Conservation (phyloP, 2,329 filamentous ascomycete species). For the Colletotrichum siamense region DNA sequence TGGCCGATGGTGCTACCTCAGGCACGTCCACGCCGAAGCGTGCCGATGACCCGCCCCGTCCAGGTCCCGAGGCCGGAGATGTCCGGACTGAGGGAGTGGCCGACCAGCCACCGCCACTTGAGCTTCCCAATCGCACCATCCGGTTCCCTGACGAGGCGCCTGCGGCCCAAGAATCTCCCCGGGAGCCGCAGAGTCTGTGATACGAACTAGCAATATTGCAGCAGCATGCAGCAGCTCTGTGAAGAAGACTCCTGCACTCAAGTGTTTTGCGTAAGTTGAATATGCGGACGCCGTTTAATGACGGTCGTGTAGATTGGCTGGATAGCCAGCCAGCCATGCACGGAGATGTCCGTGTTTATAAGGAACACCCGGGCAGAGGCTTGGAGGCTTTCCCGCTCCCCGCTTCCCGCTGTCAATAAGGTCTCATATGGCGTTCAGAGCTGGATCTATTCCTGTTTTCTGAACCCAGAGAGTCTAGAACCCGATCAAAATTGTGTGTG, state of each 20-base stretch:
- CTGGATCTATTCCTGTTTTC: neutral
- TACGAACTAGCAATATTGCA: neutral
- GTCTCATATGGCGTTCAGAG: neutral
- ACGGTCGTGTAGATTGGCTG: neutral
- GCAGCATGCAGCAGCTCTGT: neutral
- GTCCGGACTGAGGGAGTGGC: neutral
- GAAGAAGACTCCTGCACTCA: neutral
- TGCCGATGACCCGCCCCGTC: neutral
- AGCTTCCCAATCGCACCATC: conserved; percentile 39
- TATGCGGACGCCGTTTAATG: neutral
- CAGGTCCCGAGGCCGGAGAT: neutral
- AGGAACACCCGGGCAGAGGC: neutral
- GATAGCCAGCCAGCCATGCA: neutral
- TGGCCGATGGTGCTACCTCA: neutral
- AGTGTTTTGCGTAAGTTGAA: neutral
- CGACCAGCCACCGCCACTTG: conserved; percentile 27
- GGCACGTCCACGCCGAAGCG: neutral
- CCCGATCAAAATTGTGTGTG: neutral
- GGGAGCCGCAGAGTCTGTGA: neutral
- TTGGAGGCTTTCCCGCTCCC: neutral
- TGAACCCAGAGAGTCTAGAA: neutral
- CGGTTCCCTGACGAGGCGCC: conserved; percentile 48
- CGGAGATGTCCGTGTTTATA: neutral
- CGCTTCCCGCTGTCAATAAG: neutral
- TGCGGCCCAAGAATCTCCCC: neutral